Percentiles rank a stretch among this genome's conserved stretches.
phyloP scores from a whole-genome alignment of 225 moss, liverwort and hornwort species.

The Sphagnum tenellum region DNA sequence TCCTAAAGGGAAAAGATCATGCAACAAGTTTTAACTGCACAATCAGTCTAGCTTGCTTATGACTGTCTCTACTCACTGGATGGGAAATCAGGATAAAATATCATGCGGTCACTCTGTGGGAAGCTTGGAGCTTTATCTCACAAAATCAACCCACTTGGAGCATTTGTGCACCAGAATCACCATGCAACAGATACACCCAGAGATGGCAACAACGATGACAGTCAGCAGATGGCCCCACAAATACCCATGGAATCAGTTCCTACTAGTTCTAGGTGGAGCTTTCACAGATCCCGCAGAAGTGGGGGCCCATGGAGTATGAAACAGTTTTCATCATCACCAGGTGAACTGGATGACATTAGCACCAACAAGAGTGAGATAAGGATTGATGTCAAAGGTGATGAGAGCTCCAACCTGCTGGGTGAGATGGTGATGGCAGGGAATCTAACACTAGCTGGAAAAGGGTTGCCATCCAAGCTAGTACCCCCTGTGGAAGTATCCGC shows the following conservation, averaged over 20 bases:
- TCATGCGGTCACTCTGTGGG: slow-evolving; percentile 61
- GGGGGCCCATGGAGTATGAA: neutral
- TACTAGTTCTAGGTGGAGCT: slow-evolving; percentile 38
- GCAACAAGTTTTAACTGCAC: no score
- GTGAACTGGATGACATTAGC: slow-evolving; percentile 9
- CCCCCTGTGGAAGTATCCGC: slow-evolving; percentile 46
- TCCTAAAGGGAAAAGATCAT: no score
- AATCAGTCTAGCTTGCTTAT: no score
- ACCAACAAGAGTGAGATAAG: slow-evolving; percentile 25
- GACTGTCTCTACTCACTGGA: no score
- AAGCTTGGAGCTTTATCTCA: slow-evolving; percentile 69
- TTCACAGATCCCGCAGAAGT: slow-evolving; percentile 2
- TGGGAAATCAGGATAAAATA: no score
- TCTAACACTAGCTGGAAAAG: slow-evolving; percentile 33
- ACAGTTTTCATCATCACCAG: neutral
- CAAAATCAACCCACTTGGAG: slow-evolving; percentile 69
- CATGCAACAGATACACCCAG: slow-evolving; percentile 9
- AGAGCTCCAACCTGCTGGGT: slow-evolving; percentile 54
- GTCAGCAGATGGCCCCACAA: neutral
- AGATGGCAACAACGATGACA: slow-evolving; percentile 2
- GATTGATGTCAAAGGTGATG: slow-evolving; percentile 52
- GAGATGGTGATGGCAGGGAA: slow-evolving; percentile 47
- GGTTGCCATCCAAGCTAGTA: slow-evolving; percentile 34
- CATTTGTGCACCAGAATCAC: slow-evolving; percentile 24
- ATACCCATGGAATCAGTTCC: slow-evolving; percentile 15